Evolutionary conservation across 192 early-diverging fungal genomes (phyloP), one percentile per base, ranked within the genome.

Genomic region (Linnemannia hyalina): DNA sequence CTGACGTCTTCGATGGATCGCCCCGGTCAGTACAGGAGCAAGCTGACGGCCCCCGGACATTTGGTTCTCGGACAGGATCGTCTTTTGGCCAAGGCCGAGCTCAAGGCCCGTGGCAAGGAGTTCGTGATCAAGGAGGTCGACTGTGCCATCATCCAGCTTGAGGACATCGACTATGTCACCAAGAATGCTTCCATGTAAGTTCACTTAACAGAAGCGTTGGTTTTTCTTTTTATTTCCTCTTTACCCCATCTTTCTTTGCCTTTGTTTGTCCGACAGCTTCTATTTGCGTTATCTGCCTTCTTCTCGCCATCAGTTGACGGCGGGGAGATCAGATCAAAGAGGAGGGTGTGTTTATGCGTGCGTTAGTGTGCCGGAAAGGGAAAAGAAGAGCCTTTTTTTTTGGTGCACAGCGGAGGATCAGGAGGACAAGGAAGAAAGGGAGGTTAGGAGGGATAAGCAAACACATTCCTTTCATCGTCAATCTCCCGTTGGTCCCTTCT

Each of bases 71-170:
- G 84, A 9, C 84, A 86, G 80, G 84, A 86, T 60, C 70, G 84
- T 8, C 42, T 86, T 41, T 10, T 22, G 65, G 84, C 71, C 22
- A 65, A 77, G 36, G 79, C 63, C 15, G 84, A 86, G 20, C 70
- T 86, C 75, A 74, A 86, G 76, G 71, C 84, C 0, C 71, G 84
- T 22, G 81, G 49, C 76, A 86, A 81, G 76, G 78, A 80, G 41
- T 86, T 73, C 35, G 75, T 81, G 84, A 86, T 86, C 79, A 86
- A 74, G 76, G 84, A 86, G 65, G 75, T 81, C 16, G 84, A 86
- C 1, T 86, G 84, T 63, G 57, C 79, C 4, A 68, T 86, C 36
- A 49, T 86, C 9, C 83, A 86, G 79, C 73, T 60, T 4, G 83
- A 86, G 54, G 79, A 86, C 6, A 74, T 86, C 20, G 74, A 86